Base-by-base conservation (phyloP, 176 grass and related monocot species). In the Bonia amplexicaulis region DNA sequence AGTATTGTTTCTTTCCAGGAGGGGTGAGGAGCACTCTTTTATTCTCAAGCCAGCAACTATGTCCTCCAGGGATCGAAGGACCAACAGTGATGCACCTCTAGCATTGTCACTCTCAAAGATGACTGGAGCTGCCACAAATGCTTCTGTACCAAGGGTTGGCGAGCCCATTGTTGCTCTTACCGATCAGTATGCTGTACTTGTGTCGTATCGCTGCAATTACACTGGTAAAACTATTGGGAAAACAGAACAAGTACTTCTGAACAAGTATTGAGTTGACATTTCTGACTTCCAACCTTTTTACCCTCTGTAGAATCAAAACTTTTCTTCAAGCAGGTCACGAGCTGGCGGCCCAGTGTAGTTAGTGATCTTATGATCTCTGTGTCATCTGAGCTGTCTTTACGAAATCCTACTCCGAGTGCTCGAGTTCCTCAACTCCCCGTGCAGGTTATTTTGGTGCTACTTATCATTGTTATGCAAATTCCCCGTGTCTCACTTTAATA, bases 351-450 rank as follows among this genome's bases (percentile, higher is more conserved):
- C 51, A 88, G 70, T 85, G 88, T 87, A 88, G 84, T 86, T 66
- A 95, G 93, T 58, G 96, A 99, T 89, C 90, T 99, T 82, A 94
- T 96, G 93, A 86, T 99, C 46, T 92, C 93, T 39, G 86, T 99
- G 66, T 89, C 88, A 79, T 96, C 93, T 7, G 96, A 99, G 72
- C 53, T 88, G 7, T 89, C 83, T 80, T 84, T 86, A 46, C 81
- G 89, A 66, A 90, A 85, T 89, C 81, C 91, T 85, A 76, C 70
- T 29, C 82, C 87, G 25, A 94, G 83, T 67, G 62, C 84, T 69
- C 94, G 91, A 88, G 78, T 85, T 73, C 96, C 90, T 82, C 81
- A 94, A 82, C 93, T 99, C 33, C 96, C 97, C 5, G 81, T 96
- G 79, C 94, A 96, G 97, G 97, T 99, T 77, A 79, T 92, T 82